Conservation (phyloP, 257 asterid genomes). For the Linderniella brevidens region DNA sequence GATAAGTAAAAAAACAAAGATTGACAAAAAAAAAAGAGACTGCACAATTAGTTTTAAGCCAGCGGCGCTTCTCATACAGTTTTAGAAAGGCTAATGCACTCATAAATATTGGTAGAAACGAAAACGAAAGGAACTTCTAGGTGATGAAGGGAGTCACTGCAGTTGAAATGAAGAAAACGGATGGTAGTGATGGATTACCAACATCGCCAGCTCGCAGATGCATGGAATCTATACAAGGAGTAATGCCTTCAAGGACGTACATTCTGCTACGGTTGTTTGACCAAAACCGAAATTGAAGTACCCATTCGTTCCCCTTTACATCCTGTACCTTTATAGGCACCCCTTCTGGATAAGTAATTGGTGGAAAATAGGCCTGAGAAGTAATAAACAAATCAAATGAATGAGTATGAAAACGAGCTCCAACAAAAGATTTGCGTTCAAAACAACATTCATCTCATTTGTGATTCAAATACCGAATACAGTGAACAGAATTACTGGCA, state of each 20-base stretch:
- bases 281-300: slow-evolving; percentile 93
- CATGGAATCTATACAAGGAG: slow-evolving; percentile 93
- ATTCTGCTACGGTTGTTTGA: slow-evolving; percentile 95
- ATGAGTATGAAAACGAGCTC: too few relatives aligned
- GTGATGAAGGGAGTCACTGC: slow-evolving; percentile 10
- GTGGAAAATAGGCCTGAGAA: slow-evolving; percentile 76
- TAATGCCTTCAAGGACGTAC: slow-evolving; percentile 96
- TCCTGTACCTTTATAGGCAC: slow-evolving; percentile 66
- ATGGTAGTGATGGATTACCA: slow-evolving; percentile 38
- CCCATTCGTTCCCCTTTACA: slow-evolving; percentile 80
- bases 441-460: too few relatives aligned
- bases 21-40: too few relatives aligned
- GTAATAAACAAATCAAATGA: slow-evolving; percentile 14
- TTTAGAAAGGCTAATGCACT: slow-evolving; percentile 6
- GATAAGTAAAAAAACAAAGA: too few relatives aligned
- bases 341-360: slow-evolving; percentile 81
- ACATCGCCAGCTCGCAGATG: slow-evolving; percentile 94
- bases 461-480: too few relatives aligned
- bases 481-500: background rate
- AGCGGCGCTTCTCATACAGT: too few relatives aligned
- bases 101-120: background rate
- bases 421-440: too few relatives aligned
- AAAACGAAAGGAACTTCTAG: slow-evolving; percentile 5
- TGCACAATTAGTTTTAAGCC: too few relatives aligned
- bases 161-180: background rate